Evolutionary conservation across 2,329 filamentous ascomycete species (phyloP).

Genomic region (Cladosporium velox): DNA sequence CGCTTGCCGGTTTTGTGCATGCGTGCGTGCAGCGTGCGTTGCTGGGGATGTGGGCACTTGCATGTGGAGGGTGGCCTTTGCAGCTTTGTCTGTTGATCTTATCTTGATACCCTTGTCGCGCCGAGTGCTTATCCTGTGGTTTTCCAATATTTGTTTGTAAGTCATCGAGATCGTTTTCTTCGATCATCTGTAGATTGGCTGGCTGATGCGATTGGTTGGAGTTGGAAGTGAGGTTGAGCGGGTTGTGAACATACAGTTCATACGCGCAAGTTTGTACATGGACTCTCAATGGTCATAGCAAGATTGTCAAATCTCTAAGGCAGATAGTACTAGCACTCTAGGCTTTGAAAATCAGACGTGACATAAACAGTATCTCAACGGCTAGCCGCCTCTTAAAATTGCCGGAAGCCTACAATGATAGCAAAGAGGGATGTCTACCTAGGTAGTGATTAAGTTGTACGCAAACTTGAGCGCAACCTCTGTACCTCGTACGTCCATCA

Average conservation of each 20-base stretch:
- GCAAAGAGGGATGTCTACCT: too few species aligned
- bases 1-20: slow-evolving; percentile 1
- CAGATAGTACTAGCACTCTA: too few species aligned
- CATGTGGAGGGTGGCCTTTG: not conserved
- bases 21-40: not conserved
- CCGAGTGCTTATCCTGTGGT: not conserved
- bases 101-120: not conserved
- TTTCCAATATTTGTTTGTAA: not conserved
- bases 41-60: slow-evolving; percentile 4
- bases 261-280: too few species aligned
- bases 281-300: too few species aligned
- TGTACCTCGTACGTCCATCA: not conserved
- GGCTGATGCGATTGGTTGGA: not conserved
- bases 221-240: not conserved
- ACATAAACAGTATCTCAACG: too few species aligned
- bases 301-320: too few species aligned
- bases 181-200: slow-evolving; percentile 3
- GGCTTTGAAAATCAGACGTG: too few species aligned
- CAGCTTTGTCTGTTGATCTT: not conserved
- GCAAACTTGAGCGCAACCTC: too few species aligned
- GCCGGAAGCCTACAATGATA: too few species aligned
- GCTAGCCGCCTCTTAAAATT: too few species aligned
- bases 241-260: not conserved
- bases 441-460: too few species aligned
- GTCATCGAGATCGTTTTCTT: slow-evolving; percentile 5